Percentiles rank a stretch among this genome's conserved stretches.
These are phyloP conservation scores for Craterostigma plantagineum DNA, from an alignment of 257 asterid genomes.

Conservation along the genomic window DNA sequence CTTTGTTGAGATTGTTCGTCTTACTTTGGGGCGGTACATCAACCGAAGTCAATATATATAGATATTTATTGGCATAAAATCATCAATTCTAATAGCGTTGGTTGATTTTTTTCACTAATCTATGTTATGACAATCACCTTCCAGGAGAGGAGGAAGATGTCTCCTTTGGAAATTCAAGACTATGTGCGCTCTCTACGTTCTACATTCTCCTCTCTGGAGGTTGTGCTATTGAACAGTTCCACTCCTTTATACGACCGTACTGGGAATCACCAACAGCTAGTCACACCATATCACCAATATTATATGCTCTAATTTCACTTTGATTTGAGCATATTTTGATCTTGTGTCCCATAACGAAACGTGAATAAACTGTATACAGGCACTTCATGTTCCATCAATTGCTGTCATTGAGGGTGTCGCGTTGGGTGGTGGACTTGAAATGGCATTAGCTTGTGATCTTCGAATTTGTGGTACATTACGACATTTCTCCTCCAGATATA, in stretches of 20 bases:
- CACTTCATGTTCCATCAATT: conserved; percentile 61
- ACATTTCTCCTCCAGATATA: conserved; percentile 5
- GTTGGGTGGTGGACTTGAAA: conserved; percentile 90
- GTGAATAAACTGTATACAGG: conserved; percentile 18
- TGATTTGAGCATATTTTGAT: no score
- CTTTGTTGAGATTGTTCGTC: no score
- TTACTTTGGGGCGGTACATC: no score
- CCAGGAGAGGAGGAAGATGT: conserved; percentile 78
- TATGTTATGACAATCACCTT: conserved; percentile 7
- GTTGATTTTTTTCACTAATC: background rate
- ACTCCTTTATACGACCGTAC: background rate
- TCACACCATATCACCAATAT: no score
- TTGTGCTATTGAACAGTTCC: conserved; percentile 4
- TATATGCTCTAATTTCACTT: no score
- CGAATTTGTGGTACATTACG: conserved; percentile 58
- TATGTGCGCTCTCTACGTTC: conserved; percentile 60
- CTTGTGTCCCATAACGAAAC: no score
- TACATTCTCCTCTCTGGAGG: conserved; percentile 72
- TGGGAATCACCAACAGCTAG: no score
- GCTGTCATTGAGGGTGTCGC: conserved; percentile 92
- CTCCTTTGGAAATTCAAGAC: conserved; percentile 37
- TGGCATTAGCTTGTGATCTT: conserved; percentile 94
- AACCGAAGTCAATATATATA: no score
- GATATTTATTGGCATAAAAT: no score
- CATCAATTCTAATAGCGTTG: no score